Base-by-base conservation (phyloP, 2,329 filamentous ascomycete genomes). In the Bipolaris oryzae region DNA sequence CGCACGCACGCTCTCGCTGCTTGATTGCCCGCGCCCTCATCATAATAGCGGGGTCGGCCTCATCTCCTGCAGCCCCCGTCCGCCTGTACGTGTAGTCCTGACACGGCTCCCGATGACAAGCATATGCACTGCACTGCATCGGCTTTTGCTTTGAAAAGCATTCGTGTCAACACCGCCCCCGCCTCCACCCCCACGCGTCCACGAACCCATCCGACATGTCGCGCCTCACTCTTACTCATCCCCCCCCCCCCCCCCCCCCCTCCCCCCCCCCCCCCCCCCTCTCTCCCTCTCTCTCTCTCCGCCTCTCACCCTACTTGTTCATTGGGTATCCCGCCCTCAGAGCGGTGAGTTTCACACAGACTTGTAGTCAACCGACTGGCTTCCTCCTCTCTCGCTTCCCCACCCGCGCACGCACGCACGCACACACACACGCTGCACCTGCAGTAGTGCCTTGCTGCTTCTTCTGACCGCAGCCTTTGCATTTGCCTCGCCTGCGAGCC, bases 321-420 rank as follows among this genome's bases (percentile, higher is more conserved):
- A 47, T 38, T 37, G 33, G 18, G 16, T 38, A 20, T 18, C n/a
- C 21, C 13, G 33, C 39, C 45, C 34, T 13, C 9, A 34, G 41
- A 54, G 67, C 69, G 67, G 67, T 70, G 67, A 68, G 66, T 63
- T 55, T 61, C 49, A 61, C 56, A 53, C 53, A 61, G 44, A 58
- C 55, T 53, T 54, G 53, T 33, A 48, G 59, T 59, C 56, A 54
- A 61, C 42, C 56, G 56, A 61, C 56, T 57, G 56, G 56, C 54
- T 59, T 49, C 60, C 50, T 41, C 39, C 45, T 48, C 46, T 47
- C 55, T 53, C 43, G 34, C 52, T 44, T 68, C 57, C 58, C 65
- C 60, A 58, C 69, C 61, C 44, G 62, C 57, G 1, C 25, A 9
- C 25, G 7, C 25, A 3, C 25, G 53, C 55, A 50, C 48, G 57